Percentiles rank a stretch among this genome's conserved stretches.
Conservation (phyloP, 306 rosid genomes). For the Inga oerstediana region DNA sequence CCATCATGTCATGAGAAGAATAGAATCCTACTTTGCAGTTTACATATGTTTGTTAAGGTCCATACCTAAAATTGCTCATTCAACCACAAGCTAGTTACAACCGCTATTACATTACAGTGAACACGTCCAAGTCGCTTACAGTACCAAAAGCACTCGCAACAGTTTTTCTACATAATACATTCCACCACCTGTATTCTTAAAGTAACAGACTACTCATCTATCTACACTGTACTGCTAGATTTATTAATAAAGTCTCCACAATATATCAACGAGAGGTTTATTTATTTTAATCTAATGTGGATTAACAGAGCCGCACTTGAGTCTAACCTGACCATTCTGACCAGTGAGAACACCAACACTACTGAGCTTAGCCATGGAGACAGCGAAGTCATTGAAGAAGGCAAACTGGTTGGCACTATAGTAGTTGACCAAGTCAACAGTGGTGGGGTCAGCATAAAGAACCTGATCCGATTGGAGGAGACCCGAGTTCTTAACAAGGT, state of each 20-base stretch:
- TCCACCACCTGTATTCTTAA: not conserved
- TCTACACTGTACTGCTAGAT: not conserved
- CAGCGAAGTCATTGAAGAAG: slow-evolving; percentile 57
- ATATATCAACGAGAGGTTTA: not conserved
- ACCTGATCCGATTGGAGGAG: slow-evolving; percentile 72
- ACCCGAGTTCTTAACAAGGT: slow-evolving; percentile 40
- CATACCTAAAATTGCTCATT: too few species aligned
- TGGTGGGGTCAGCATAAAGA: slow-evolving; percentile 39
- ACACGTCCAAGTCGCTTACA: too few species aligned
- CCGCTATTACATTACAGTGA: not conserved
- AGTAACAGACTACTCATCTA: not conserved
- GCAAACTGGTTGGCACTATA: slow-evolving; percentile 43
- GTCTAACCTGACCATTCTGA: slow-evolving; percentile 56
- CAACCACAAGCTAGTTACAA: not conserved
- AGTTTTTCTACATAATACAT: not conserved
- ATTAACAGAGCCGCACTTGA: slow-evolving; percentile 59
- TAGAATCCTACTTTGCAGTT: too few species aligned
- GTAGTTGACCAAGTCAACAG: slow-evolving; percentile 44
- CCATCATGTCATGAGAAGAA: too few species aligned
- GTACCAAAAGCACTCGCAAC: not conserved
- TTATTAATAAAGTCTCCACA: not conserved
- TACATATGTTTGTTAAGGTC: too few species aligned
- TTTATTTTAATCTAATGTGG: not conserved
- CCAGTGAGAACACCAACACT: slow-evolving; percentile 61
- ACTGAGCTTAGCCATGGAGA: slow-evolving; percentile 66